Evolutionary conservation across 2,329 filamentous ascomycete genomes (phyloP), one percentile per base, ranked within the genome.

Genomic region (Penicillium sp.): DNA sequence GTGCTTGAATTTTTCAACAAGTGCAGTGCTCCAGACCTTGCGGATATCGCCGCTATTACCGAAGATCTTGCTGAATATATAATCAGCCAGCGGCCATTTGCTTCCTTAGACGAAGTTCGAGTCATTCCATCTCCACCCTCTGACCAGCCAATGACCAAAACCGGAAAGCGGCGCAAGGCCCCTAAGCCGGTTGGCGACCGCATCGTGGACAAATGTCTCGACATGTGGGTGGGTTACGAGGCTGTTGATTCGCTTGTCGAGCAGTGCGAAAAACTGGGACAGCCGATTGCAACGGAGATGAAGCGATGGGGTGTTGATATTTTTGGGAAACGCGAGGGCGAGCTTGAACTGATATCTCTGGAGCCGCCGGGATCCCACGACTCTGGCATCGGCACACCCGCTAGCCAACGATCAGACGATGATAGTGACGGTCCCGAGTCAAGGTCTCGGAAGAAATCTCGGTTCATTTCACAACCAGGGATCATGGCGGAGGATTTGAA

Each of bases 1-100:
- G 86, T 97, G 7, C 81, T 98, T 30, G 84, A 88, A 7, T 96
- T 93, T 71, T 88, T 99, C 76, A 98, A 98, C 72, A 87, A 84
- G 0, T 95, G 91, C 74, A 87, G 88, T 5, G 80, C 87, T 9
- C 85, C 89, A 41, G 91, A 94, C 61, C 85, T 99, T 47, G 87
- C 90, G 1, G 93, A 96, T 68, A 89, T 97, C 64, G 92, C 92
- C 0, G 89, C 88, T 35, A 88, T 91, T 63, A 89, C 90, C 41
- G 85, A 90, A 67, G 86, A 88, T 6, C 84, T 89, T 51, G 88
- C 93, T 1, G 83, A 89, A 48, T 78, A 87, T 15, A 84, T 98
- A 59, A 80, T 96, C 11, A 85, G 86, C 1, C 85, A 91, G 64
- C 88, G 92, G 9, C 94, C 94, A 0, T 98, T 96, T 73, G 75